Base-by-base conservation (phyloP, 2,329 filamentous ascomycete genomes). In the Aureobasidium melanogenum region DNA sequence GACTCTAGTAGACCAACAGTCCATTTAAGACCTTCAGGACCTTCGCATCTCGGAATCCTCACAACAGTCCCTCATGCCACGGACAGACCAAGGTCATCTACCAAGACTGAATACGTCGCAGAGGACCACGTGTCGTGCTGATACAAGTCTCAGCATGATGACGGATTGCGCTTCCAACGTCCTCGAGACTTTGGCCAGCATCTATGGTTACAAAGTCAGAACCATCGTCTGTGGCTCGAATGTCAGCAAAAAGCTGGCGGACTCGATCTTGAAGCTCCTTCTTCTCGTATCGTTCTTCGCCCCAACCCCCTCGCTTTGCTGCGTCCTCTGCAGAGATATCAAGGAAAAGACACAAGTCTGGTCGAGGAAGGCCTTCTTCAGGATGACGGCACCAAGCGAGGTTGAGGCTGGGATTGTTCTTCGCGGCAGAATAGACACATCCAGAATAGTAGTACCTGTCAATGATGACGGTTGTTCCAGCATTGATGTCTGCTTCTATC, bases 371-470 rank as follows among this genome's bases (percentile, higher is more conserved):
- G 0, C 93, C 93, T 15, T 89, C 82, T 68, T 97, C 94, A 1
- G 92, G 90, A 17, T 85, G 82, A 67, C 89, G 86, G 8, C 91
- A 91, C 92, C 94, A 99, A 0, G 82, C 75, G 0, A 97, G 78
- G 0, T 82, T 77, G 14, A 97, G 80, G 1, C 78, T 73, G 0
- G 86, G 83, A 67, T 89, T 90, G 47, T 84, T 80, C 72, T 97
- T 97, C 3, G 94, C 93, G 0, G 91, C 90, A 26, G 87, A 91
- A 77, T 97, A 99, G 54, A 97, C 91, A 62, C 92, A 89, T 59
- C 94, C 94, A 22, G 89, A 94, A 78, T 96, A 93, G 72, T 95
- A 96, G 77, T 97, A 99, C 51, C 94, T 86, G 74, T 99, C 94
- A 66, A 93, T 86, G 41, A 99, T 79, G 34, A 99, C 81, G 0